Base-by-base conservation (phyloP, 2,329 filamentous ascomycete genomes). In the Hypoxylon sp. region DNA sequence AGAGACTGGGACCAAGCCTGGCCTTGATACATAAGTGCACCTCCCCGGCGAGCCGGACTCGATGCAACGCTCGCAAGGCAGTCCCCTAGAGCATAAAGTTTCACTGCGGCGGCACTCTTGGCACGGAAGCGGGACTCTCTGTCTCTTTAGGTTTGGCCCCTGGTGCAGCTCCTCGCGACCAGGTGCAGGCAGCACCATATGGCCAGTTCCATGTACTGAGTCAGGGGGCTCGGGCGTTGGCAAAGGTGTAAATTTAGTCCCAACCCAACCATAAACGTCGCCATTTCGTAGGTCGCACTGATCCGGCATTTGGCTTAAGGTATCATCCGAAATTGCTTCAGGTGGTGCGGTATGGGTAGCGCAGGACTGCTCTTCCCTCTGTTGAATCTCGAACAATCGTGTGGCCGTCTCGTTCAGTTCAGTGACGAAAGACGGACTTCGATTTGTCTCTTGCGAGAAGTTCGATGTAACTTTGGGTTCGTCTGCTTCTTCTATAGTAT, bases 21-120 rank as follows among this genome's bases (percentile, higher is more conserved):
- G 76, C 29, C 76, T 71, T 23, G 82, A 80, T 71, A 86, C 83
- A 67, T 86, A 86, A 60, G 80, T 83, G 73, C 83, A 86, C 13
- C 81, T 78, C 48, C 85, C 83, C 17, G 83, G 79, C 23, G 83
- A 86, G 66, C 83, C 83, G 59, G 83, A 85, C 73, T 85, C 86
- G 71, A 86, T 78, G 71, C 84, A 87, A 42, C 84, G 81, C 70
- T 85, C 83, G 67, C 84, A 87, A 20, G 84, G 84, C 65, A 85
- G 79, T 69, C 83, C 83, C 58, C 84, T 78, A 71, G 86, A 84
- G 70, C 84, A 87, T 21, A 83, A 86, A 31, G 86, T 76, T 74
- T 87, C 86, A 52, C 84, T 78, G 50, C 83, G 79, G 37, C 84
- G 81, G 65, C 84, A 87, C 66, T 86, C 83, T 37, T 86, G 78